A percentile compares a stretch with the other conserved stretches of the same genome.
Evolutionary conservation across 163 green algal species (phyloP).

Genomic region (Scenedesmus sp.): DNA sequence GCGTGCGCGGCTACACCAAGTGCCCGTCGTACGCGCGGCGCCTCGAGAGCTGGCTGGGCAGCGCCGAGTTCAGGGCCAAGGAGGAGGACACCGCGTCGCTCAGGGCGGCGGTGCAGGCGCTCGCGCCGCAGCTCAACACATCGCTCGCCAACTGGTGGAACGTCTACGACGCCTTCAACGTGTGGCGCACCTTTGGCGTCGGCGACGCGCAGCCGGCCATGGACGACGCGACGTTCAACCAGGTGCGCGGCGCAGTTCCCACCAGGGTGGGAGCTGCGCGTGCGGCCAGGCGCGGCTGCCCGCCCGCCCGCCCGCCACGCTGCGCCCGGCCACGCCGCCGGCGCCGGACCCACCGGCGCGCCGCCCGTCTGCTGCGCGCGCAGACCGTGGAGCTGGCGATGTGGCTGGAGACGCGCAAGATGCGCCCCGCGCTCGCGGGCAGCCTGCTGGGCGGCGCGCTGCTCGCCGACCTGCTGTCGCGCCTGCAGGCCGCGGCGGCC

Average conservation of each 20-base stretch:
- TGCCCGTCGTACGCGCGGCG: constrained; percentile 53
- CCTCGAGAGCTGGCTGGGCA: constrained; percentile 45
- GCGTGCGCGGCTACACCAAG: constrained; percentile 67
- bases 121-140: constrained; percentile 24
- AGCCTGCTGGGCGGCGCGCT: constrained; percentile 51
- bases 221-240: constrained; percentile 14
- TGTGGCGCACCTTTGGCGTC: constrained; percentile 53
- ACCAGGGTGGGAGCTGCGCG: too few species aligned
- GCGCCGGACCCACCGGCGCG: too few species aligned
- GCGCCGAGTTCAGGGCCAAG: constrained; percentile 51
- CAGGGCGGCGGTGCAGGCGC: constrained; percentile 11
- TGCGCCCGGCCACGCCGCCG: too few species aligned
- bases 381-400: constrained; percentile 47
- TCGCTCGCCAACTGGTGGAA: constrained; percentile 53
- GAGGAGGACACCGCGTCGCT: constrained; percentile 22
- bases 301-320: too few species aligned
- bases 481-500: constrained; percentile 2
- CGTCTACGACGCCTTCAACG: constrained; percentile 62
- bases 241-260: constrained; percentile 35
- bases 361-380: too few species aligned
- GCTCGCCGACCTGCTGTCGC: constrained; percentile 51
- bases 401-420: constrained; percentile 68
- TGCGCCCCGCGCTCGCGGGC: constrained; percentile 49
- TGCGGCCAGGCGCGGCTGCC: too few species aligned
- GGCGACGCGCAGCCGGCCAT: constrained; percentile 51